Base-by-base conservation (phyloP, 1,284 basidiomycete genomes). In the Cryptococcus sp. region DNA sequence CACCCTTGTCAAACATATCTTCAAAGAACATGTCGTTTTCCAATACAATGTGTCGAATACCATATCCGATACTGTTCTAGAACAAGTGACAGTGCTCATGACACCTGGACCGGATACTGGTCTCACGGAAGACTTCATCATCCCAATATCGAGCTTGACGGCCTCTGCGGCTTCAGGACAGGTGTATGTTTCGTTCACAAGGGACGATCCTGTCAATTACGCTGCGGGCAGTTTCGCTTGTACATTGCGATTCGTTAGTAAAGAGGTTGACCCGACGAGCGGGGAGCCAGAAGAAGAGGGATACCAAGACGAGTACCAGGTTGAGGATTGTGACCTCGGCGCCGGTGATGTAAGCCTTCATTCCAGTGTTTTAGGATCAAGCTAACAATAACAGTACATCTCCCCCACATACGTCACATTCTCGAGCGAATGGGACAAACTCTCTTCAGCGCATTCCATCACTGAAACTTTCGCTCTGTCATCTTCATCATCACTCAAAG, bases 21-120 rank as follows among this genome's bases (percentile, higher is more conserved):
- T 93, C 84, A 87, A 87, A 73, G 90, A 93, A 60, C 90, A 98
- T 73, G 77, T 98, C 59, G 95, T 99, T 43, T 95, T 97, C 84
- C 93, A 98, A 88, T 98, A 92, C 84, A 97, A 98, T 79, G 86
- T 98, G 51, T 90, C 91, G 57, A 98, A 98, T 76, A 98, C 96
- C n/a, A 83, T 99, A 53, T 87, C 92, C n/a, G 96, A 99, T 73
- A 94, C 91, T 3, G 88, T 98, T 4, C 81, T 99, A 58, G 96
- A 98, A 74, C 86, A 94, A 66, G 91, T 96, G 15, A 89, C 92
- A n/a, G 90, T 98, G 10, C 83, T 92, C 65, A 95, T 98, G 86
- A 83, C 87, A 61, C 84, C 89, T 4, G 83, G 87, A 47, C 80
- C 83, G 8, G 90, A 92, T 32, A 80, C 81, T 13, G 87, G 86